Evolutionary conservation across 306 rosid species (phyloP).

Genomic region (Castanospermum australe): DNA sequence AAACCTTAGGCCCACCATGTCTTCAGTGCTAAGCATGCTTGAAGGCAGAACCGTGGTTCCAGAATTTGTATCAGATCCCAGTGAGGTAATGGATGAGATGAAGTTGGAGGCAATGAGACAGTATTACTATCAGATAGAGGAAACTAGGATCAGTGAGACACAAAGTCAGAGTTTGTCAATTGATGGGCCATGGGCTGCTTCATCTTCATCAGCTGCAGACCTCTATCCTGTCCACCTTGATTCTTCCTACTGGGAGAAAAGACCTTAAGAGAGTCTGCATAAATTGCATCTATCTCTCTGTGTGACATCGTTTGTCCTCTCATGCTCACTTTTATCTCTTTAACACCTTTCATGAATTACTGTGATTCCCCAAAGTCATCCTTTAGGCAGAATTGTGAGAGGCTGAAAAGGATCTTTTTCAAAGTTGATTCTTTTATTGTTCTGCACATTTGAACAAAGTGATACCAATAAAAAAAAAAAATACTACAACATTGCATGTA

Average conservation of each 20-base stretch:
- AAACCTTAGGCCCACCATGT: slow-evolving; percentile 32
- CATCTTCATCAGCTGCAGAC: slow-evolving; percentile 20
- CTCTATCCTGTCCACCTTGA: slow-evolving; percentile 10
- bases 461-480: too few relatives aligned
- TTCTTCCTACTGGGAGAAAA: slow-evolving; percentile 29
- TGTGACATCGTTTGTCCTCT: background rate
- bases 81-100: slow-evolving; percentile 31
- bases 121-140: slow-evolving; percentile 20
- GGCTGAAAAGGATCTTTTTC: too few relatives aligned
- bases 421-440: too few relatives aligned
- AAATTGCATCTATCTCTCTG: too few relatives aligned
- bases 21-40: slow-evolving; percentile 34
- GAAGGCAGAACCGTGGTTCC: slow-evolving; percentile 32
- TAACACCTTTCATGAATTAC: too few relatives aligned
- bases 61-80: slow-evolving; percentile 16
- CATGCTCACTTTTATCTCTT: too few relatives aligned
- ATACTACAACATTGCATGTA: too few relatives aligned
- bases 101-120: slow-evolving; percentile 31
- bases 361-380: too few relatives aligned
- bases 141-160: background rate
- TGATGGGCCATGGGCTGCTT: background rate
- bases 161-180: background rate
- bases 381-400: too few relatives aligned
- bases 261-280: background rate
- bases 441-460: too few relatives aligned